phyloP scores from a whole-genome alignment of 1,284 basidiomycete species.

The Cryptococcus neoformans region DNA sequence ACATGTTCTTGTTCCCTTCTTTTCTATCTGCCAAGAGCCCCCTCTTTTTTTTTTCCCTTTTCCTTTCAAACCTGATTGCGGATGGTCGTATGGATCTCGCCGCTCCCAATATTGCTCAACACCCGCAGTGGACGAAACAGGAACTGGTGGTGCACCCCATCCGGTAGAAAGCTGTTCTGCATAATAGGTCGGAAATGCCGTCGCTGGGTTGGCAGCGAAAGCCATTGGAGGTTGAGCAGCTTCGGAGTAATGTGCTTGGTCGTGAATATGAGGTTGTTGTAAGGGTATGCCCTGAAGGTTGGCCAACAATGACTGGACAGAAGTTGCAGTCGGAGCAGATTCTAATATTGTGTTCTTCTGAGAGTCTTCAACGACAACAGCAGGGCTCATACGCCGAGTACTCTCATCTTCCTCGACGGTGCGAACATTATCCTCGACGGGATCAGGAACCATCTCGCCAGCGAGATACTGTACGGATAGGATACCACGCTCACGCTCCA shows the following conservation, averaged over 20 bases:
- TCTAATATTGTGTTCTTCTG: not conserved
- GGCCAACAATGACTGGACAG: not conserved
- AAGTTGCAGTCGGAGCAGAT: not conserved
- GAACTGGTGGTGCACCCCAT: no score
- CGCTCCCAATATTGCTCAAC: not conserved
- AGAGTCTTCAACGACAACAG: not conserved
- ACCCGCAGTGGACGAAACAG: no score
- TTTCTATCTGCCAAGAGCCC: not conserved
- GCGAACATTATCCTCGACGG: constrained; percentile 23
- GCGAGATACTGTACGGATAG: constrained; percentile 23
- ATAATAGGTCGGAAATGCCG: no score
- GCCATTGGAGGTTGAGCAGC: no score
- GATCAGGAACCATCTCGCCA: constrained; percentile 11
- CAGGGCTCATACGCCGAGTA: not conserved
- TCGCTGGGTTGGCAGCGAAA: no score
- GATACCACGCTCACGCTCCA: constrained; percentile 28
- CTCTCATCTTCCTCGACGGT: constrained; percentile 6
- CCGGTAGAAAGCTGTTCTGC: no score
- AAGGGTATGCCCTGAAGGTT: not conserved
- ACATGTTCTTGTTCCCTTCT: not conserved
- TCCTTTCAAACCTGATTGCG: not conserved
- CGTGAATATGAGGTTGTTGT: not conserved
- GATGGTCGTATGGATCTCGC: not conserved
- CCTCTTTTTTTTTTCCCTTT: not conserved
- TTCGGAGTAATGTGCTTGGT: not conserved